Evolutionary conservation across 306 rosid species (phyloP).

Genomic region (Cucumis hystrix): DNA sequence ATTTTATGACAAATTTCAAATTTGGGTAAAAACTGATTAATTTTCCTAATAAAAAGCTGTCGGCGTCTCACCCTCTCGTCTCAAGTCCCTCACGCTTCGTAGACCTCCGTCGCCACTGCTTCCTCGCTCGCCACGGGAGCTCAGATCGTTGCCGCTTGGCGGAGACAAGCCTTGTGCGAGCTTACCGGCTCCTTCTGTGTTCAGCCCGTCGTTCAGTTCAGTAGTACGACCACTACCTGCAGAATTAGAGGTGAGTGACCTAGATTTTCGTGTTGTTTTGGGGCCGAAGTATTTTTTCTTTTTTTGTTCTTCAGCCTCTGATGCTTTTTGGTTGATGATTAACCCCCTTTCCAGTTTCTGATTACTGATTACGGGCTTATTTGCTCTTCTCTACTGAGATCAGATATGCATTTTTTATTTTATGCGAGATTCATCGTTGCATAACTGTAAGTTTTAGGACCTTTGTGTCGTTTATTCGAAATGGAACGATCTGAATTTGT

Average conservation of each 20-base stretch:
- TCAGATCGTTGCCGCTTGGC: not conserved
- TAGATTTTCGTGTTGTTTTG: not conserved
- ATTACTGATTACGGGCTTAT: not conserved
- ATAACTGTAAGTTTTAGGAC: slow-evolving; percentile 10
- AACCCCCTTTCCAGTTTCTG: not conserved
- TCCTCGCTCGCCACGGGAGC: not conserved
- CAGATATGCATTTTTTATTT: slow-evolving; percentile 13
- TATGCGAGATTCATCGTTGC: slow-evolving; percentile 31
- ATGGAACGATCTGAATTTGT: slow-evolving; percentile 27
- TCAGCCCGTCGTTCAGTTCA: not conserved
- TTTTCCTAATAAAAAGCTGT: not conserved
- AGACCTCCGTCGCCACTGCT: not conserved
- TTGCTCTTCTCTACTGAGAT: not conserved
- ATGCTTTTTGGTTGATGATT: not conserved
- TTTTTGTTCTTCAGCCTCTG: not conserved
- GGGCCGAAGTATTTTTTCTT: not conserved
- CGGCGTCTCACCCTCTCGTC: not conserved
- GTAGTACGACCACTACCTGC: not conserved
- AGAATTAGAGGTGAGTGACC: not conserved
- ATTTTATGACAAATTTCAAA: no score
- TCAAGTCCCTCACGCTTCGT: not conserved
- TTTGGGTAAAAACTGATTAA: no score
- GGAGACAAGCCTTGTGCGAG: not conserved
- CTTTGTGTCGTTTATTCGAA: slow-evolving; percentile 26
- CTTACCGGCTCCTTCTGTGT: not conserved